phyloP scores from a whole-genome alignment of 371 early-diverging fungal genomes.

The Mucor circinelloides region DNA sequence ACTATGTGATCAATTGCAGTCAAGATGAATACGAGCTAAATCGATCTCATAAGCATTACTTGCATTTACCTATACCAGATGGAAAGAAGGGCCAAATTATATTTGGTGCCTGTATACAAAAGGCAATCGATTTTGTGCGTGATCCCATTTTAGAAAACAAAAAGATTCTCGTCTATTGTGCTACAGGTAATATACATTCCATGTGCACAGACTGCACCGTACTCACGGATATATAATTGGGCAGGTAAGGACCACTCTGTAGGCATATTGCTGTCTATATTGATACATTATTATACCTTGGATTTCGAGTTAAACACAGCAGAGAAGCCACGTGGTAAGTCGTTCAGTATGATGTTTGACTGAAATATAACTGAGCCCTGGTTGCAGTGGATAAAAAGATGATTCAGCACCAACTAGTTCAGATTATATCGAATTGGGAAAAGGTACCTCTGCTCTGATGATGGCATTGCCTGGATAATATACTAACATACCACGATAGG shows the following conservation, averaged over 20 bases:
- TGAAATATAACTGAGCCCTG: background rate
- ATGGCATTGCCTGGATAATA: background rate
- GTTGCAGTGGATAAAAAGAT: constrained; percentile 58
- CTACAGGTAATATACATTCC: constrained; percentile 26
- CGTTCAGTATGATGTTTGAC: background rate
- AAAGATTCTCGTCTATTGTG: constrained; percentile 60
- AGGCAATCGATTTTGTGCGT: constrained; percentile 53
- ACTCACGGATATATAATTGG: constrained; percentile 21
- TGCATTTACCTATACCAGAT: constrained; percentile 69
- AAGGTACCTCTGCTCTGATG: constrained; percentile 33
- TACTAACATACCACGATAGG: constrained; percentile 18
- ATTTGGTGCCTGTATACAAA: constrained; percentile 57
- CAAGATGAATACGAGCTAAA: constrained; percentile 35
- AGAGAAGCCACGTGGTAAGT: constrained; percentile 21
- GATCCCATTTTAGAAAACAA: constrained; percentile 30
- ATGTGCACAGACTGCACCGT: background rate
- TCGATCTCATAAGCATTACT: constrained; percentile 33
- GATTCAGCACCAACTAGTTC: constrained; percentile 68
- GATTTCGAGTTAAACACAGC: constrained; percentile 24
- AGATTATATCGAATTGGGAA: constrained; percentile 65
- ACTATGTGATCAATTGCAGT: constrained; percentile 69
- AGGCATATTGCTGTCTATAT: constrained; percentile 71
- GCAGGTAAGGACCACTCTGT: constrained; percentile 75
- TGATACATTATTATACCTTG: constrained; percentile 60
- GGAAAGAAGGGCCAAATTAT: constrained; percentile 72